Conservation (phyloP, 1,139 yeast genomes). For the Saccharomyces hybrid region DNA sequence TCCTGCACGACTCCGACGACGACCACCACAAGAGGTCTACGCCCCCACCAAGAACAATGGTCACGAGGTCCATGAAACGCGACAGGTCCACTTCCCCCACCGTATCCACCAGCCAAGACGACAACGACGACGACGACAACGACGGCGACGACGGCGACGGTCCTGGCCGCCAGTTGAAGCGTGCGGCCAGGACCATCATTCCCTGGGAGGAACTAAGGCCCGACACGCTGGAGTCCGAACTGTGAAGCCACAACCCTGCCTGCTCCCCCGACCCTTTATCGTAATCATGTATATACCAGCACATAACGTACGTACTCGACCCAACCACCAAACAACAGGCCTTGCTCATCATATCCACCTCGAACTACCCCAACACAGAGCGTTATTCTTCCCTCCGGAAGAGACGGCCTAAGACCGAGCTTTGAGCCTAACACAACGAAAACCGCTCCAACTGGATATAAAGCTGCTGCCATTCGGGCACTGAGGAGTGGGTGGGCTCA, state of each 20-base stretch:
- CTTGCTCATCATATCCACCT: not conserved
- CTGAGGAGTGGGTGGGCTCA: not conserved
- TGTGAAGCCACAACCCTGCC: not conserved
- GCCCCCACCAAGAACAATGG: not conserved
- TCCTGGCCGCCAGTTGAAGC: constrained; percentile 5
- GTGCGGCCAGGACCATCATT: constrained; percentile 19
- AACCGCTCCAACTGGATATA: not conserved
- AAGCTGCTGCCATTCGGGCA: not conserved
- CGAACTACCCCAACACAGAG: not conserved
- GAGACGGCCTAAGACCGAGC: not conserved
- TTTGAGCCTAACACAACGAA: not conserved
- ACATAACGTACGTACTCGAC: not conserved
- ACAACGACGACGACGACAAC: not conserved
- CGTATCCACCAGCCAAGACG: not conserved
- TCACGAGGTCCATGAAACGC: not conserved
- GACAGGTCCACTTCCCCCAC: not conserved
- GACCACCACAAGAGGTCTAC: not conserved
- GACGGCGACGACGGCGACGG: not conserved
- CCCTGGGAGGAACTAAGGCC: constrained; percentile 25
- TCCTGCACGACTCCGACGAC: constrained; percentile 4
- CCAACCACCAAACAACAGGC: not conserved
- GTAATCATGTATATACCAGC: constrained; percentile 1
- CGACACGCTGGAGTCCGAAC: not conserved
- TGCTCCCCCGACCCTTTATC: not conserved
- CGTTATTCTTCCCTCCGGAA: not conserved